Evolutionary conservation across 345 rosid genomes (phyloP), one percentile per base, ranked within the genome.

Genomic region (Camelina sativa): DNA sequence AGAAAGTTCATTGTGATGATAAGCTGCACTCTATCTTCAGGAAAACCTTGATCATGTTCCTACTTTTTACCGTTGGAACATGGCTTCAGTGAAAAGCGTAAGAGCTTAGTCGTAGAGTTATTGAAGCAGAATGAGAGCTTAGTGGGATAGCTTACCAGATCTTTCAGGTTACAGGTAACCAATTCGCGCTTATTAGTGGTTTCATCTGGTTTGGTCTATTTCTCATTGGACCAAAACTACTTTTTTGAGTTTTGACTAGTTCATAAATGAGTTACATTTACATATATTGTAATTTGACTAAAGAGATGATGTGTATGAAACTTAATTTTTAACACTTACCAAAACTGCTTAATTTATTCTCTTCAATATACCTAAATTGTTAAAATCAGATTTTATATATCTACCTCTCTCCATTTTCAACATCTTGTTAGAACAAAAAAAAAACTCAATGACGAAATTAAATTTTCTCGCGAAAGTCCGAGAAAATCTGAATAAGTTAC

Each of bases 1-100:
- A 81, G 53, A 79, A 20, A 50, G 72, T 83, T 30, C n/a, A 59
- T 37, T 85, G 84, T 58, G 84, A 86, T 71, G 87, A 79, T 65
- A 79, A 37, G 64, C 83, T 86, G 62, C 72, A 28, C 73, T 61
- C 84, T 6, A 57, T 85, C 74, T 83, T 85, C 61, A 82, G 83
- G 80, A 82, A 43, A 82, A 83, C 67, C 13, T 80, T 25, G 82
- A 76, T n/a, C 69, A 47, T 8, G 12, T 72, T 72, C 28, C 53
- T 17, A 17, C 17, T 17, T 17, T 0, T 0, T 55, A 17, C 48
- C 34, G 25, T 74, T 71, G 72, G 75, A 57, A 63, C 37, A 12
- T 54, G 65, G 64, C 68, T 77, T 53, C 3, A 32, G 15, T 71
- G 76, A 67, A 3, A 67, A 57, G 3, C 81, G 86, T 58, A 87